These are phyloP conservation scores for Leishmania arabica DNA, from an alignment of 208 protist species.

Conservation along the genomic window DNA sequence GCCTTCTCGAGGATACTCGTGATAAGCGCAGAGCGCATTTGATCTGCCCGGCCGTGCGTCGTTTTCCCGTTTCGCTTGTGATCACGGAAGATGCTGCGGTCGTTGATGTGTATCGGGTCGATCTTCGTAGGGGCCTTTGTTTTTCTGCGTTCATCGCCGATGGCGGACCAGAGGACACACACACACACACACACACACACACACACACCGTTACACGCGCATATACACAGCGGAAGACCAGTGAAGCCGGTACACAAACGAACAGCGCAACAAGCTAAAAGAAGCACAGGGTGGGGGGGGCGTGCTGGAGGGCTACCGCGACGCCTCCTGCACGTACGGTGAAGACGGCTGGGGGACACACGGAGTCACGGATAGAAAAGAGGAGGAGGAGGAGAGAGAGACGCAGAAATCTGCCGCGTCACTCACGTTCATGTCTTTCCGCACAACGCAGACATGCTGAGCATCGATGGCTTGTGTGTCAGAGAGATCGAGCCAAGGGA, in stretches of 20 bases:
- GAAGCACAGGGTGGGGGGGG: not conserved
- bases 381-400: not conserved
- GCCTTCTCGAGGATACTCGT: slow-evolving; percentile 18
- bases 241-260: not conserved
- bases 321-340: not conserved
- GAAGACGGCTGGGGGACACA: not conserved
- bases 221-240: not conserved
- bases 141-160: not conserved
- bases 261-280: not conserved
- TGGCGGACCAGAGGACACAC: not conserved
- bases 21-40: not conserved
- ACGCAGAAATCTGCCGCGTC: not conserved
- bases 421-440: not conserved
- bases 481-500: not conserved
- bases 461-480: not conserved
- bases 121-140: too few species aligned
- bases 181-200: not conserved
- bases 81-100: not conserved
- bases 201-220: not conserved
- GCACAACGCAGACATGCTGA: not conserved
- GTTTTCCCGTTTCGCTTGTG: not conserved
- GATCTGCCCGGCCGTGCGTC: not conserved
- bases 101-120: not conserved
- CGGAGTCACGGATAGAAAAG: not conserved
- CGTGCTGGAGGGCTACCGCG: not conserved